These are phyloP conservation scores for Penstemon davidsonii DNA, from an alignment of 257 asterid genomes.

Conservation along the genomic window DNA sequence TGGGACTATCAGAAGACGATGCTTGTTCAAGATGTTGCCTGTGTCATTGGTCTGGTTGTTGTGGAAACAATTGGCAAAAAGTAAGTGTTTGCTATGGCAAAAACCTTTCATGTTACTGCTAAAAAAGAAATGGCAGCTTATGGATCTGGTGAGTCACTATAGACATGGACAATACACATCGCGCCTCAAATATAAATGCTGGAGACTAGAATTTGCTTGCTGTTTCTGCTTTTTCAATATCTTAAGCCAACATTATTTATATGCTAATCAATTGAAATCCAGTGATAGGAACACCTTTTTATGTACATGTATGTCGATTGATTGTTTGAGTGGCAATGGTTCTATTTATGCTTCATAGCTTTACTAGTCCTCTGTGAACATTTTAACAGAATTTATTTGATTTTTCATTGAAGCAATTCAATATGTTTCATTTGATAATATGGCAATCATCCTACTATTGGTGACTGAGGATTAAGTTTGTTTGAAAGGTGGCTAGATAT, in stretches of 20 bases:
- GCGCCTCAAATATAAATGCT: not conserved
- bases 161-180: slow-evolving; percentile 19
- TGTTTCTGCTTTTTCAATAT: not conserved
- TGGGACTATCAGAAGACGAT: slow-evolving; percentile 48
- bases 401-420: slow-evolving; percentile 2
- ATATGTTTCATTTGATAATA: slow-evolving; percentile 13
- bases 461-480: not conserved
- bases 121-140: slow-evolving; percentile 19
- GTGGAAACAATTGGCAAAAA: slow-evolving; percentile 78
- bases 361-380: slow-evolving; percentile 6
- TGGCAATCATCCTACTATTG: not conserved
- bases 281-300: slow-evolving; percentile 4
- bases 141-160: slow-evolving; percentile 1
- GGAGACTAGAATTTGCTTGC: not conserved
- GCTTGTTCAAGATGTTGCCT: slow-evolving; percentile 54
- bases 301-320: not conserved
- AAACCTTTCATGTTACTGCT: slow-evolving; percentile 2
- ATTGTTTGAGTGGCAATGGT: slow-evolving; percentile 5
- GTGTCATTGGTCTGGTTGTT: slow-evolving; percentile 61
- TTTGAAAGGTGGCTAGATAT: not conserved
- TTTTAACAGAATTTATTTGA: not conserved
- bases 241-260: slow-evolving; percentile 14
- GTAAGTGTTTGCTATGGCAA: slow-evolving; percentile 40
- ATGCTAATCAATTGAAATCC: not conserved
- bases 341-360: slow-evolving; percentile 1